Percentiles rank a stretch among this genome's conserved stretches.
Evolutionary conservation across 495 filamentous ascomycete species (phyloP).

Genomic region (Hypoxylon fuscum): DNA sequence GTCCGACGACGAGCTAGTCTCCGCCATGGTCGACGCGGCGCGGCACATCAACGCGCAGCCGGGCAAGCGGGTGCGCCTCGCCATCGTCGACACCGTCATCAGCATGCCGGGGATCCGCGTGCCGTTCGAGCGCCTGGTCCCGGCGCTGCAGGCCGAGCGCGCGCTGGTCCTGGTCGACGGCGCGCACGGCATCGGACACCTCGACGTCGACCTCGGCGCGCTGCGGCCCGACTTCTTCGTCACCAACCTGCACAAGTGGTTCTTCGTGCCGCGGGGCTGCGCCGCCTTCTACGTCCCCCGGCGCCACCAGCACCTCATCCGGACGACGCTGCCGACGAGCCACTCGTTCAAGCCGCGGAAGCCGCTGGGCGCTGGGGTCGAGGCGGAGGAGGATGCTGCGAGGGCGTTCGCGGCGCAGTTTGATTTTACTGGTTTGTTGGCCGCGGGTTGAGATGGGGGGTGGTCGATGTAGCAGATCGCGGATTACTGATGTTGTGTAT

Average conservation of each 20-base stretch:
- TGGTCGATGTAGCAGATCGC: neutral
- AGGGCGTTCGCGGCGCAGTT: slow-evolving; percentile 29
- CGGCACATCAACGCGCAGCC: slow-evolving; percentile 53
- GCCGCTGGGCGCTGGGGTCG: neutral
- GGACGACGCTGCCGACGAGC: slow-evolving; percentile 78
- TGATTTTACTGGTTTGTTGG: slow-evolving; percentile 37
- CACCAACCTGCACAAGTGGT: slow-evolving; percentile 91
- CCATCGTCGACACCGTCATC: slow-evolving; percentile 82
- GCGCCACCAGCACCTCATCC: slow-evolving; percentile 76
- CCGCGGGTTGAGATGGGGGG: neutral
- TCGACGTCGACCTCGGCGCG: slow-evolving; percentile 68
- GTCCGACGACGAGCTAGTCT: slow-evolving; percentile 65
- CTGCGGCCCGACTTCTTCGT: slow-evolving; percentile 86
- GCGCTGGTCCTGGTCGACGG: slow-evolving; percentile 76
- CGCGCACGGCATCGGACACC: slow-evolving; percentile 83
- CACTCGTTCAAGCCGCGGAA: slow-evolving; percentile 56
- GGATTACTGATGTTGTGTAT: neutral
- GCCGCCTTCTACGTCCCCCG: slow-evolving; percentile 81
- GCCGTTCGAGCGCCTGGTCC: slow-evolving; percentile 75
- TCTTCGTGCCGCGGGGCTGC: slow-evolving; percentile 81
- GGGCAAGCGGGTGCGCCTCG: slow-evolving; percentile 62
- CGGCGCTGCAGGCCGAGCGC: slow-evolving; percentile 68
- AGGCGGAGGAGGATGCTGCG: neutral
- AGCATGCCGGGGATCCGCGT: slow-evolving; percentile 79
- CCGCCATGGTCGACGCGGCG: slow-evolving; percentile 56